Evolutionary conservation across 1,284 basidiomycete species (phyloP).

Genomic region (Tilletia indica): DNA sequence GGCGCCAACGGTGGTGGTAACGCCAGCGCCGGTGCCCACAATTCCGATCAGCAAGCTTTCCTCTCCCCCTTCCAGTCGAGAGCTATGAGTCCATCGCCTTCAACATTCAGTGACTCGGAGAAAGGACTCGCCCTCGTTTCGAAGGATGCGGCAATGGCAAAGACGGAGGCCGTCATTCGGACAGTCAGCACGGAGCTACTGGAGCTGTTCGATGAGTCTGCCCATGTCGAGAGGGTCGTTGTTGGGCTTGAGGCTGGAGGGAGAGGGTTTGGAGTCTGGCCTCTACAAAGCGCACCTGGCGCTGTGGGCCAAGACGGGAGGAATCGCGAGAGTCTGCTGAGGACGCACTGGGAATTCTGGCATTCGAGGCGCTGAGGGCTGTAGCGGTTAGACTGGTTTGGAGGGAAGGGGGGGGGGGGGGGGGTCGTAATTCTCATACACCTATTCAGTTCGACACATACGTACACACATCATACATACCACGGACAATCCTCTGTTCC

Average conservation of each 20-base stretch:
- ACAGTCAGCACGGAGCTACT: conserved; percentile 19
- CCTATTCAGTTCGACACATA: no score
- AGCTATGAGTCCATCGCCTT: no score
- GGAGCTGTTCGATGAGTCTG: conserved; percentile 21
- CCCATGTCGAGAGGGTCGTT: conserved; percentile 24
- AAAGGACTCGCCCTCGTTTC: no score
- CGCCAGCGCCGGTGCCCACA: not conserved
- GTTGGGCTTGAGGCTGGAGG: conserved; percentile 22
- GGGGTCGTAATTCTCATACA: no score
- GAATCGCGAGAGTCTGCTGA: conserved; percentile 19
- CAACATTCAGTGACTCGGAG: not conserved
- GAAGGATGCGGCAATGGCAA: not conserved
- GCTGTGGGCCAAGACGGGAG: conserved; percentile 14
- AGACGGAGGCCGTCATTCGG: not conserved
- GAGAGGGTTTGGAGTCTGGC: conserved; percentile 29
- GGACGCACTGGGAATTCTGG: conserved; percentile 5
- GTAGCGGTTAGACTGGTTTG: no score
- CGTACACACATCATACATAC: no score
- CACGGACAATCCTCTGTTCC: no score
- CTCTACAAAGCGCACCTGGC: not conserved
- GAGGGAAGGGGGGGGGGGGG: no score
- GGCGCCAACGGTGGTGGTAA: not conserved
- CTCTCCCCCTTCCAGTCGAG: not conserved
- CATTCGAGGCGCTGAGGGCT: not conserved
- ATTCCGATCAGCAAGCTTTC: not conserved